These are phyloP conservation scores for Macrophomina phaseolina DNA, from an alignment of 2,329 filamentous ascomycete genomes.

Conservation along the genomic window DNA sequence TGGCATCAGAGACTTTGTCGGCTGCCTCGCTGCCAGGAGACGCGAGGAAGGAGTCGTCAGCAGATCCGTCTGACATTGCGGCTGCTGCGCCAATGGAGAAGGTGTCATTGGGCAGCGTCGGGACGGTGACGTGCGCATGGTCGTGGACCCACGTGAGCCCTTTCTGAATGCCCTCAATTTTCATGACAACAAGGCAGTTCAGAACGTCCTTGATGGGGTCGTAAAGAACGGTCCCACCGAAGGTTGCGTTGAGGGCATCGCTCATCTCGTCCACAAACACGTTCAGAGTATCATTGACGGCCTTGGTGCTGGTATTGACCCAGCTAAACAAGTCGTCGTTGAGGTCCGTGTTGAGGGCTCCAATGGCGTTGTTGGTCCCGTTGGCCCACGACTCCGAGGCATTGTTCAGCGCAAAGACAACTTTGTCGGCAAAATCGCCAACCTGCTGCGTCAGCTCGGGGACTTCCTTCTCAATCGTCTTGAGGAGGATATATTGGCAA, in stretches of 20 bases:
- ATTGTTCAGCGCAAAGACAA: constrained; percentile 73
- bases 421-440: constrained; percentile 77
- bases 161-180: constrained; percentile 82
- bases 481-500: constrained; percentile 81
- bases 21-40: constrained; percentile 73
- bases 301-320: constrained; percentile 81
- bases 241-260: constrained; percentile 74
- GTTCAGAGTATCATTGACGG: constrained; percentile 86
- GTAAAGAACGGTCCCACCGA: constrained; percentile 81
- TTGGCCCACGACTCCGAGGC: constrained; percentile 78
- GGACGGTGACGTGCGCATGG: constrained; percentile 82
- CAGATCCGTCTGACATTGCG: constrained; percentile 55
- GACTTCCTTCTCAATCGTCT: constrained; percentile 73
- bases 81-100: constrained; percentile 79
- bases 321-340: constrained; percentile 87
- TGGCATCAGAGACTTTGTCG: constrained; percentile 80
- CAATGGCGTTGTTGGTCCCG: constrained; percentile 76
- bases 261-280: constrained; percentile 80
- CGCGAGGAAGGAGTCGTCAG: constrained; percentile 76
- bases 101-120: constrained; percentile 76
- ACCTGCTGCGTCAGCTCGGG: constrained; percentile 77
- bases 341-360: constrained; percentile 68
- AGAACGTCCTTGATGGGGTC: constrained; percentile 80
- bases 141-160: constrained; percentile 94
- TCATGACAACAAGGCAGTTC: constrained; percentile 85